Percentiles rank a stretch among this genome's conserved stretches.
Evolutionary conservation across 106 monocot species (phyloP).

Genomic region (Dioscorea zingiberensis): DNA sequence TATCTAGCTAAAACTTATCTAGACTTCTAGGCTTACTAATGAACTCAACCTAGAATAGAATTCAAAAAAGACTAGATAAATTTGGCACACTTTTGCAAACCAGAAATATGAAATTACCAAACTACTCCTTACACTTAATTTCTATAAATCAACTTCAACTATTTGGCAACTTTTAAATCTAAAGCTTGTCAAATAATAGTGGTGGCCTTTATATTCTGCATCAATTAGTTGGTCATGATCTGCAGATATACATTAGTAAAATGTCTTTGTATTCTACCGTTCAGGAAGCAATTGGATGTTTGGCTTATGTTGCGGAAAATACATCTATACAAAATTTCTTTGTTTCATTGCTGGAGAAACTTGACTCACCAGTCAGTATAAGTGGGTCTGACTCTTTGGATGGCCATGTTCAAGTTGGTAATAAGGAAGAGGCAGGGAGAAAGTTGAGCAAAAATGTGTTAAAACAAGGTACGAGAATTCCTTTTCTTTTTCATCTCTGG

Average conservation of each 20-base stretch:
- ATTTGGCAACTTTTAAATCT: too few species aligned
- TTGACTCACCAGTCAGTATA: slow-evolving; percentile 19
- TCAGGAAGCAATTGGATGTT: slow-evolving; percentile 70
- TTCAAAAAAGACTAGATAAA: too few species aligned
- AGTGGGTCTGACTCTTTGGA: slow-evolving; percentile 16
- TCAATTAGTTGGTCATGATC: too few species aligned
- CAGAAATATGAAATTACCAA: too few species aligned
- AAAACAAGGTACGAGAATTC: slow-evolving; percentile 25
- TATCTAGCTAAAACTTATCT: too few species aligned
- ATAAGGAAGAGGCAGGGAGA: neutral
- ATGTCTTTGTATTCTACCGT: slow-evolving; percentile 4
- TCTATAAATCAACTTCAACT: too few species aligned
- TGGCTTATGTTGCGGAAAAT: slow-evolving; percentile 38
- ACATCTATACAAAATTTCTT: slow-evolving; percentile 38
- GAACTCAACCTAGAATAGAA: too few species aligned
- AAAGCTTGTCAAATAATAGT: too few species aligned
- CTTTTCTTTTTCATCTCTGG: neutral
- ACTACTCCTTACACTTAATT: too few species aligned
- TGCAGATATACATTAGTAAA: neutral
- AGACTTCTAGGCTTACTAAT: too few species aligned
- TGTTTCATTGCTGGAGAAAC: slow-evolving; percentile 33
- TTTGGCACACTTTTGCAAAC: too few species aligned
- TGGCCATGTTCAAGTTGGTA: slow-evolving; percentile 15
- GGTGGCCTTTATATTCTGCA: too few species aligned
- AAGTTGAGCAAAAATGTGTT: slow-evolving; percentile 14